Evolutionary conservation across 2,329 filamentous ascomycete species (phyloP), one percentile per base, ranked within the genome.

Genomic region (Aspergillus fijiensis): DNA sequence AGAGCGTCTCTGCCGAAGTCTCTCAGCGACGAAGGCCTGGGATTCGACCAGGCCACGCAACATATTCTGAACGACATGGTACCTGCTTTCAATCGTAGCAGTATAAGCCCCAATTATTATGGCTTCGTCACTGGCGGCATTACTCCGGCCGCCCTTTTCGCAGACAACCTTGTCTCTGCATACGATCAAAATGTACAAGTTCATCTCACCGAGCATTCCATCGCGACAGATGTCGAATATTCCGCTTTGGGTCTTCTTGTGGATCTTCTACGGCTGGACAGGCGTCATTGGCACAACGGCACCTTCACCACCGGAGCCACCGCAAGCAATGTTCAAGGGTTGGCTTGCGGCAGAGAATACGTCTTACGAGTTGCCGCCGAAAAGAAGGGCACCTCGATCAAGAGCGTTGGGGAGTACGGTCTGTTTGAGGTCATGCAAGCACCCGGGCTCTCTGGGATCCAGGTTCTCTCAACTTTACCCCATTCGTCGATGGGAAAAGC

Each of bases 401-500:
- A 68, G 39, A 82, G 81, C 23, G 86, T 92, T 0, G 90, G 88
- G 0, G 87, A 92, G 65, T 67, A 87, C 33, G 93, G 93, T 0
- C 70, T 96, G 2, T 73, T 89, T 23, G 81, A 80, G 33, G 90
- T 91, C 1, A 89, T 91, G 72, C 74, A 78, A 5, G 78, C 77
- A 49, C 87, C 89, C 0, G 86, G 87, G 0, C 75, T 96, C 14
- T 81, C 80, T 19, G 84, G 87, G 25, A 80, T 97, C 6, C 90
- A 92, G 70, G 81, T 97, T 7, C 79, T 97, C 60, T 93, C 91
- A 1, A 92, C 91, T 47, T 84, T 89, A 65, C 90, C 89, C 0
- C 94, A 98, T 74, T 96, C 91, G 49, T 96, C 91, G 2, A 78
- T 96, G 1, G 83, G 82, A 55, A 97, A 97, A 77, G 92, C 92